Conservation (phyloP, 495 filamentous ascomycete species). For the Xylaria scruposa region DNA sequence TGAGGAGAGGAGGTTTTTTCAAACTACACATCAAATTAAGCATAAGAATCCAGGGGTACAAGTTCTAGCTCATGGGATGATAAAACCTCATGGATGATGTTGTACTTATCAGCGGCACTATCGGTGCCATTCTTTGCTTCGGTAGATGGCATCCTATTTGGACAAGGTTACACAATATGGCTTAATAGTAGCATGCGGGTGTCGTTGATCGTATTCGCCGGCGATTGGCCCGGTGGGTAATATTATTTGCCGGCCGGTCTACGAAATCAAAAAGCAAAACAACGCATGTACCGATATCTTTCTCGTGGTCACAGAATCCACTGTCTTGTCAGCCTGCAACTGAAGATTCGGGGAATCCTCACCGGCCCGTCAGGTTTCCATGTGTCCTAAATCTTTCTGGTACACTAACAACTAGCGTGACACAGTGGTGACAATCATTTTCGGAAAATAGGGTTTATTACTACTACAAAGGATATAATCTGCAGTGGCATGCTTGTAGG, state of each 20-base stretch:
- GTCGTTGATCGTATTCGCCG: not conserved
- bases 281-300: conserved; percentile 13
- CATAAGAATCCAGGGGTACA: not conserved
- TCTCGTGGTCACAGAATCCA: not conserved
- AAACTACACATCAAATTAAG: not conserved
- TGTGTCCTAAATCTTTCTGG: not conserved
- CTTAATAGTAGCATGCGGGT: conserved; percentile 14
- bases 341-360: conserved; percentile 17
- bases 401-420: not conserved
- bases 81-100: not conserved
- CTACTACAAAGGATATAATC: not conserved
- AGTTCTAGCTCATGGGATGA: not conserved
- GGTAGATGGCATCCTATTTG: not conserved
- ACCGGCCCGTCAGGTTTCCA: conserved; percentile 3
- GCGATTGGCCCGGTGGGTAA: not conserved
- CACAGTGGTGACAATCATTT: not conserved
- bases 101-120: conserved; percentile 6
- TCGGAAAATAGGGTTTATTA: conserved; percentile 3
- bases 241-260: conserved; percentile 27
- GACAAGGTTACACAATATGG: not conserved
- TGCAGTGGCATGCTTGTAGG: not conserved
- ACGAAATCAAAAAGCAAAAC: conserved; percentile 13
- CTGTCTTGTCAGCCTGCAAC: conserved; percentile 6
- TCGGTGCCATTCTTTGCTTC: not conserved
- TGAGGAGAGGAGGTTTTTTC: not conserved